Evolutionary conservation across 2,329 filamentous ascomycete species (phyloP).

Genomic region (Monosporascus sp.): DNA sequence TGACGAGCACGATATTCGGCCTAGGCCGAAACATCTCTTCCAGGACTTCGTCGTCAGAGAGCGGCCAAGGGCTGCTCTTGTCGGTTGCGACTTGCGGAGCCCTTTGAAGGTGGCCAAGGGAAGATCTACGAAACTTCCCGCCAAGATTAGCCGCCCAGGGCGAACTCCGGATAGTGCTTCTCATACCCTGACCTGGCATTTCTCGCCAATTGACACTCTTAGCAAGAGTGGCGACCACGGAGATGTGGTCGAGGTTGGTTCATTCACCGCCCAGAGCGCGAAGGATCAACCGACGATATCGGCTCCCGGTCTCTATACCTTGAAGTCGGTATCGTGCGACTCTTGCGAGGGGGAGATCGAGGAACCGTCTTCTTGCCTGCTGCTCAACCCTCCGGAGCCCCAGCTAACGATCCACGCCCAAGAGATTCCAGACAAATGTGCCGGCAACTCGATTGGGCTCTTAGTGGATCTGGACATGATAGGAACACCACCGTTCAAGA

Average conservation of each 20-base stretch:
- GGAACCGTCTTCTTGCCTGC: conserved; percentile 87
- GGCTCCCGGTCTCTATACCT: conserved; percentile 78
- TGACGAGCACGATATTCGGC: conserved; percentile 64
- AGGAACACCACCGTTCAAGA: conserved; percentile 85
- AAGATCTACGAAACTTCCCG: conserved; percentile 59
- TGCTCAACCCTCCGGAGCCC: conserved; percentile 88
- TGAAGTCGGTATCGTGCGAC: conserved; percentile 73
- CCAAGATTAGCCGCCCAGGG: conserved; percentile 62
- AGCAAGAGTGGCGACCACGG: conserved; percentile 66
- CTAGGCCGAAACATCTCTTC: conserved; percentile 58
- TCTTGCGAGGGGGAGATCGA: conserved; percentile 83
- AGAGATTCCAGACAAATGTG: conserved; percentile 90
- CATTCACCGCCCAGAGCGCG: conserved; percentile 55
- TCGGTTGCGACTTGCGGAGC: conserved; percentile 71
- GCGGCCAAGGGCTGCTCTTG: conserved; percentile 67
- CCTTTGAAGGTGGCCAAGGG: conserved; percentile 82
- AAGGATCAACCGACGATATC: conserved; percentile 63
- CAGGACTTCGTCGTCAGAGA: conserved; percentile 84
- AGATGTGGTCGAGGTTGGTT: conserved; percentile 50
- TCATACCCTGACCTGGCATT: conserved; percentile 74
- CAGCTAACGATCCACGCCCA: conserved; percentile 68
- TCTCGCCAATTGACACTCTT: conserved; percentile 68
- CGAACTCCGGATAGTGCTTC: conserved; percentile 55
- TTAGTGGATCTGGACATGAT: conserved; percentile 84
- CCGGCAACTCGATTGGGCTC: conserved; percentile 86